Percentiles rank a stretch among this genome's conserved stretches.
phyloP scores from a whole-genome alignment of 495 filamentous ascomycete species.

The Neurospora cerealis region DNA sequence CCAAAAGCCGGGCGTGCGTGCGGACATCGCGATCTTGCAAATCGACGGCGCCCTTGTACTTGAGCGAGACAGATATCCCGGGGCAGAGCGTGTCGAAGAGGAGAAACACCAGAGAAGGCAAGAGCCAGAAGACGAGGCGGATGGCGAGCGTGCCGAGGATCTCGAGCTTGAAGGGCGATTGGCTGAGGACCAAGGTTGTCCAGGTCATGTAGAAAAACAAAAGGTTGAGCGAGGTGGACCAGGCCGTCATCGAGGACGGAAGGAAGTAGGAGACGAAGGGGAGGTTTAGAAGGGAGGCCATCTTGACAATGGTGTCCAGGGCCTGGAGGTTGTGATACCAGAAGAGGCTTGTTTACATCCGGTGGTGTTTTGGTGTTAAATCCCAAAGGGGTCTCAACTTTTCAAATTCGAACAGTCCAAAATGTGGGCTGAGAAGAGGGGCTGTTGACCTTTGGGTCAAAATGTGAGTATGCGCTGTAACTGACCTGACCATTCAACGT shows the following conservation, averaged over 20 bases:
- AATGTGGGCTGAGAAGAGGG: background rate
- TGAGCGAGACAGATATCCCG: slow-evolving; percentile 53
- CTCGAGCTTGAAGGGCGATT: slow-evolving; percentile 67
- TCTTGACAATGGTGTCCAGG: slow-evolving; percentile 13
- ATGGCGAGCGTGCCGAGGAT: slow-evolving; percentile 55
- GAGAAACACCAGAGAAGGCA: slow-evolving; percentile 66
- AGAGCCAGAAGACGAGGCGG: slow-evolving; percentile 60
- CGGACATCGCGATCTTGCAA: slow-evolving; percentile 48
- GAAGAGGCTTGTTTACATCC: background rate
- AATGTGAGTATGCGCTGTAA: background rate
- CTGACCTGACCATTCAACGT: background rate
- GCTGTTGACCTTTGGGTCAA: background rate
- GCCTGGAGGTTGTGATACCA: background rate
- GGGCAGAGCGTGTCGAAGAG: slow-evolving; percentile 63
- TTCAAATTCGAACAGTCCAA: background rate
- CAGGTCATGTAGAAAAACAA: slow-evolving; percentile 89
- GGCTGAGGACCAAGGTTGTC: slow-evolving; percentile 71
- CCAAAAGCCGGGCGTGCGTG: slow-evolving; percentile 29
- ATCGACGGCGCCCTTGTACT: slow-evolving; percentile 54
- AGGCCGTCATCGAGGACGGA: slow-evolving; percentile 43
- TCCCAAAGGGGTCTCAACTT: background rate
- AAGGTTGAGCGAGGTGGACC: slow-evolving; percentile 71
- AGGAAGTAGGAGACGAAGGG: slow-evolving; percentile 61
- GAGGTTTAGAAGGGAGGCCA: slow-evolving; percentile 59
- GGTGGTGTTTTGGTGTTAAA: background rate